Conservation (phyloP, 106 monocot species). For the Cymbidium sinense region DNA sequence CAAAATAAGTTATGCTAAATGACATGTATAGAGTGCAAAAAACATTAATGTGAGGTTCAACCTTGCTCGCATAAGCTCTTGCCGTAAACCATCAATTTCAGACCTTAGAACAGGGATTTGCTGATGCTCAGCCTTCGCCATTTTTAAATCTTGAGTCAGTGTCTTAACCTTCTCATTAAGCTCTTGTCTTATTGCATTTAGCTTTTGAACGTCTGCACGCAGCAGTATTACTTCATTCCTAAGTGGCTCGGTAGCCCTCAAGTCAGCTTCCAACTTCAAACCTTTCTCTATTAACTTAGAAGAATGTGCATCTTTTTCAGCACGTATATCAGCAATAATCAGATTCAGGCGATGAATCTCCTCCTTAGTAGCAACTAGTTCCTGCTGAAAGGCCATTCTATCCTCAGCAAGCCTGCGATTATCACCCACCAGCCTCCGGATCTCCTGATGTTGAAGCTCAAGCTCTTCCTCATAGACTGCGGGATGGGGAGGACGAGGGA, state of each 20-base stretch:
- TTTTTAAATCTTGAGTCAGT: constrained; percentile 54
- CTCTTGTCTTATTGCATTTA: constrained; percentile 49
- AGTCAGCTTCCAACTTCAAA: constrained; percentile 60
- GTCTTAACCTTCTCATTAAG: constrained; percentile 39
- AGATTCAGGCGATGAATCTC: constrained; percentile 39
- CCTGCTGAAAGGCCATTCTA: constrained; percentile 33
- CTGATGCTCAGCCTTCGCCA: constrained; percentile 46
- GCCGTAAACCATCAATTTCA: constrained; percentile 61
- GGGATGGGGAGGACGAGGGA: constrained; percentile 30
- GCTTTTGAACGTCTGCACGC: constrained; percentile 42
- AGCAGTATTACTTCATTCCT: constrained; percentile 35
- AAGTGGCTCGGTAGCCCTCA: constrained; percentile 45
- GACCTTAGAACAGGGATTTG: constrained; percentile 35
- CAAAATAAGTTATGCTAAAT: not conserved
- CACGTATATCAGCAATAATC: constrained; percentile 32
- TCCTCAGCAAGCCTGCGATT: constrained; percentile 43
- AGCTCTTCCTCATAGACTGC: constrained; percentile 36
- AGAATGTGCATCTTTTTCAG: constrained; percentile 43
- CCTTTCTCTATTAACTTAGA: constrained; percentile 52
- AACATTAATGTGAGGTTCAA: constrained; percentile 4
- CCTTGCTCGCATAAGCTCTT: constrained; percentile 67
- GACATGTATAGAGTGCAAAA: not conserved
- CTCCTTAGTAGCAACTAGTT: constrained; percentile 40
- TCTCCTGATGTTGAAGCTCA: constrained; percentile 41
- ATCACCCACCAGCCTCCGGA: constrained; percentile 44